Evolutionary conservation across 2,329 filamentous ascomycete genomes (phyloP), one percentile per base, ranked within the genome.

Genomic region (Arthrobotrys iridis): DNA sequence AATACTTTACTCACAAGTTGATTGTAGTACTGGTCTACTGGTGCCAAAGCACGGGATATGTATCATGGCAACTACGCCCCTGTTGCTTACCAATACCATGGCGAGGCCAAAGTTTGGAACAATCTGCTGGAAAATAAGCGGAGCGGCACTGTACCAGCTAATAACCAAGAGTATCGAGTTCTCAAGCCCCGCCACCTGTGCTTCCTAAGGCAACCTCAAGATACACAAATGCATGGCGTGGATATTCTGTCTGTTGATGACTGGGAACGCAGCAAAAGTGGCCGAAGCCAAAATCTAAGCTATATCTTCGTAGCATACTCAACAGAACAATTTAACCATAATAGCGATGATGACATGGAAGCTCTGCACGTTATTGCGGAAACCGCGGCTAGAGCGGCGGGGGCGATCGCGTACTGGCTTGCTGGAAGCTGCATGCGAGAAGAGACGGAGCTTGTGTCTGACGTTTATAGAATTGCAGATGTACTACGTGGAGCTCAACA

Each of bases 381-480:
- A 59, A 43, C 10, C 1, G 75, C 76, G 4, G 58, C 58, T 4
- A 55, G 76, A 18, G 26, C 28, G n/a, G 57, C 65, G 20, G 58
- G 67, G 6, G 28, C 76, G n/a, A 50, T 52, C 4, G 77, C 75
- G 0, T 78, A 72, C 46, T 78, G 77, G 77, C 35, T 74, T 30
- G 68, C 63, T 8, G 59, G 55, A 10, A 68, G 60, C 26, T 73
- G 65, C 59, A 76, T 72, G 41, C 35, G 28, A 1, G 35, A 60
- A 3, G 40, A 11, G 4, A 20, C 28, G 10, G 4, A 76, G 48
- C 4, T 70, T 2, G 66, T 66, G 26, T 48, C 41, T 1, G 73
- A 77, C 60, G 78, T 79, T n/a, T 80, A 79, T 59, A 55, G 76
- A n/a, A 80, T 80, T 37, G 70, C 74, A 3, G 79, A 80, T 43